Percentiles rank a stretch among this genome's conserved stretches.
These are phyloP conservation scores for Cadophora malorum DNA, from an alignment of 2,329 filamentous ascomycete species.

Conservation along the genomic window DNA sequence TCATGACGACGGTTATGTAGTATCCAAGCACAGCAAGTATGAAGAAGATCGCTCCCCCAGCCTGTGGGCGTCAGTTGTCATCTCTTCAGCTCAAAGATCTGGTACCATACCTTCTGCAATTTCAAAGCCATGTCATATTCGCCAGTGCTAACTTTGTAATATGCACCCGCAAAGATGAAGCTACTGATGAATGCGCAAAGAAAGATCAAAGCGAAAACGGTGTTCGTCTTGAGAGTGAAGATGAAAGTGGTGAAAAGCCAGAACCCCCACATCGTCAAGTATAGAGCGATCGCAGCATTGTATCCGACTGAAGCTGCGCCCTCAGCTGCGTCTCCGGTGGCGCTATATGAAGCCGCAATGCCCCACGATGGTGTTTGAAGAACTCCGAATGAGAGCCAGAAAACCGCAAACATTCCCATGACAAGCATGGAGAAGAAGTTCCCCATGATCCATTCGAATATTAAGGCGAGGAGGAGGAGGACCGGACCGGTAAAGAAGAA, in stretches of 20 bases:
- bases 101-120: slow-evolving; percentile 52
- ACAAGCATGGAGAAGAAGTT: slow-evolving; percentile 61
- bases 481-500: slow-evolving; percentile 50
- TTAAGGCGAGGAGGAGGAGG: slow-evolving; percentile 53
- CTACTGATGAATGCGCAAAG: slow-evolving; percentile 52
- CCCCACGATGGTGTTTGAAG: slow-evolving; percentile 57
- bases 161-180: slow-evolving; percentile 55
- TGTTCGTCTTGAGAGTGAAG: slow-evolving; percentile 58
- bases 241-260: slow-evolving; percentile 58
- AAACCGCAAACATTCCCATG: slow-evolving; percentile 58
- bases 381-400: slow-evolving; percentile 56
- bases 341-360: slow-evolving; percentile 51
- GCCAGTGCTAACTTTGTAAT: slow-evolving; percentile 54
- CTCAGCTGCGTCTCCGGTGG: slow-evolving; percentile 51
- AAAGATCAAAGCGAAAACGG: slow-evolving; percentile 57
- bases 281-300: slow-evolving; percentile 56
- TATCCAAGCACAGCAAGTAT: slow-evolving; percentile 55
- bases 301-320: slow-evolving; percentile 52
- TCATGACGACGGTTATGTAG: slow-evolving; percentile 61
- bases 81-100: neutral
- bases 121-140: slow-evolving; percentile 50
- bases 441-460: slow-evolving; percentile 60
- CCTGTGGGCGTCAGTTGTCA: slow-evolving; percentile 36
- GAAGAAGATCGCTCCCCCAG: slow-evolving; percentile 52
- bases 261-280: slow-evolving; percentile 60